Evolutionary conservation across 495 filamentous ascomycete species (phyloP).

Genomic region (Aspergillus avenaceus): DNA sequence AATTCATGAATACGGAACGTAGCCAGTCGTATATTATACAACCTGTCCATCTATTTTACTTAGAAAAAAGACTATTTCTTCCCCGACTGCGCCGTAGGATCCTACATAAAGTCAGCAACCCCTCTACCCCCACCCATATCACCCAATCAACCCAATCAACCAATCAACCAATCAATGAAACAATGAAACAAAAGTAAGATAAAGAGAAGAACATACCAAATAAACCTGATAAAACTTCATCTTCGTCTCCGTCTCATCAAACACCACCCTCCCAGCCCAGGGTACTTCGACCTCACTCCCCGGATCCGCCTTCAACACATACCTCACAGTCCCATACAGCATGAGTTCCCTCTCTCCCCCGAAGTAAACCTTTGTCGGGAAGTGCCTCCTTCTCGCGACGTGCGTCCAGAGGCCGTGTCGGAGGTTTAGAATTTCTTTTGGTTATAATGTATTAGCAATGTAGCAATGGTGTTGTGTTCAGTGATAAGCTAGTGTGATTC

Average conservation of each 20-base stretch:
- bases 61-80: constrained; percentile 28
- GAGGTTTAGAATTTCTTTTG: constrained; percentile 49
- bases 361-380: constrained; percentile 48
- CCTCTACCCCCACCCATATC: background rate
- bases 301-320: constrained; percentile 48
- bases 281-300: constrained; percentile 35
- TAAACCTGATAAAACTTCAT: constrained; percentile 67
- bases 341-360: constrained; percentile 54
- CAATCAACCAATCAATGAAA: background rate
- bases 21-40: too few relatives aligned
- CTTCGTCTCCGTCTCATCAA: constrained; percentile 46
- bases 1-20: background rate
- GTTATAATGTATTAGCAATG: too few relatives aligned
- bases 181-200: constrained; percentile 10
- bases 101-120: constrained; percentile 18
- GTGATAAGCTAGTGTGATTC: too few relatives aligned
- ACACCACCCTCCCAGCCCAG: constrained; percentile 54
- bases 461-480: too few relatives aligned
- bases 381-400: constrained; percentile 49
- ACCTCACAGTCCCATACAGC: constrained; percentile 56
- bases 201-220: constrained; percentile 44
- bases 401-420: constrained; percentile 55
- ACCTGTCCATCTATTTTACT: too few relatives aligned
- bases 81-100: constrained; percentile 36
- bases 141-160: background rate